Evolutionary conservation across 2,329 filamentous ascomycete species (phyloP), one percentile per base, ranked within the genome.

Genomic region (Apiospora malaysiana): DNA sequence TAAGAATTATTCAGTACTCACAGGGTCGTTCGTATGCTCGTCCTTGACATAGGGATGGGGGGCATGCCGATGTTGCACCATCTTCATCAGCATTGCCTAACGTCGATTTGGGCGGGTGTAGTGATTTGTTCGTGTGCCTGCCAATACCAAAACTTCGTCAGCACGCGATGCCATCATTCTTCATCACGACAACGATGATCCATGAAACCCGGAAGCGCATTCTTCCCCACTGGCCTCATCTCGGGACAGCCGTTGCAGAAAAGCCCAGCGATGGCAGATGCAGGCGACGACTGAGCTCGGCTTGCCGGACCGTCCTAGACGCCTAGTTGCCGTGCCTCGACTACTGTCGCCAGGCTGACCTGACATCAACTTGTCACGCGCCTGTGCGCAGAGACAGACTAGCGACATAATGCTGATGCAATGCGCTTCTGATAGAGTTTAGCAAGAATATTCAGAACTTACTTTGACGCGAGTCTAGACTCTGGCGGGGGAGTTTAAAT

Each of bases 31-130:
- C 47, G 81, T 80, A 25, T 75, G 77, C 75, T 85, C 83, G 74
- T 84, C 83, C 75, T 85, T 84, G 72, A 81, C 74, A 70, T 80
- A 83, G 67, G 82, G 80, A 78, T 80, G 79, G 69, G 82, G 77
- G 76, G 79, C 81, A 81, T 84, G 83, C 74, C 82, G 82, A 74
- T 83, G 82, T 74, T 83, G 82, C 74, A 82, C 82, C 83, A 85
- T 85, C 76, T 82, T 82, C 77, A 82, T 81, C 78, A 82, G 46
- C 67, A 68, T 68, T 49, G 67, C 67, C 67, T 49, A 27, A 37
- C 14, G 65, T 45, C 65, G 65, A 12, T 27, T 45, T 32, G 56
- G 65, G 40, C 43, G 65, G 25, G 8, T 32, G 65, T 67, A 27
- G 42, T 37, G 27, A 12, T 67, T 45, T 45, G 23, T 46, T 67